phyloP scores from a whole-genome alignment of 176 grass and related monocot species.

The Elaeis guineensis region DNA sequence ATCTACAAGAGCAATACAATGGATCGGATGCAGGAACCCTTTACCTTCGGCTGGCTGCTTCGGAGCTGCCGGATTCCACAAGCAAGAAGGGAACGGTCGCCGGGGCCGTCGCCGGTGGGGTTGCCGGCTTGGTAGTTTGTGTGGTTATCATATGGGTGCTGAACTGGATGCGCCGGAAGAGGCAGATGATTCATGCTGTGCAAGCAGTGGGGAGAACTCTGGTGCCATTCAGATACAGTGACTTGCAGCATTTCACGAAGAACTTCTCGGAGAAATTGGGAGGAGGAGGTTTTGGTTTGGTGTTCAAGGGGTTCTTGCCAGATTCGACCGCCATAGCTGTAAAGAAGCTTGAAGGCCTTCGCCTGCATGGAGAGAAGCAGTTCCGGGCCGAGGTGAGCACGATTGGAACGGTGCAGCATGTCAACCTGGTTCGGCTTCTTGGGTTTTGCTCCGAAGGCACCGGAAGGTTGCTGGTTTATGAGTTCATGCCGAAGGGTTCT shows the following conservation, averaged over 20 bases:
- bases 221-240: constrained; percentile 25
- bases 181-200: neutral
- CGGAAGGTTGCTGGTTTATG: constrained; percentile 50
- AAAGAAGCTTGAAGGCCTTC: constrained; percentile 40
- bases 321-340: constrained; percentile 39
- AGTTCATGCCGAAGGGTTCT: constrained; percentile 45
- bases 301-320: constrained; percentile 43
- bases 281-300: constrained; percentile 48
- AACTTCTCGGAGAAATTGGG: constrained; percentile 49
- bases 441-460: constrained; percentile 49
- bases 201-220: constrained; percentile 4
- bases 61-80: constrained; percentile 20
- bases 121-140: constrained; percentile 7
- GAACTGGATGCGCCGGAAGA: constrained; percentile 12
- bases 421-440: constrained; percentile 44
- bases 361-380: constrained; percentile 50
- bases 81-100: constrained; percentile 6
- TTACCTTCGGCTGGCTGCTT: constrained; percentile 35
- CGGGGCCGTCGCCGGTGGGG: neutral
- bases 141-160: constrained; percentile 9
- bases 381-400: constrained; percentile 65
- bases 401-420: constrained; percentile 40
- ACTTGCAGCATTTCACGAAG: constrained; percentile 31
- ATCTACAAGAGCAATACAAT: constrained; percentile 34
- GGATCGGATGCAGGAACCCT: constrained; percentile 25